Evolutionary conservation across 2,329 filamentous ascomycete species (phyloP), one percentile per base, ranked within the genome.

Genomic region (Plectosphaerella plurivora): DNA sequence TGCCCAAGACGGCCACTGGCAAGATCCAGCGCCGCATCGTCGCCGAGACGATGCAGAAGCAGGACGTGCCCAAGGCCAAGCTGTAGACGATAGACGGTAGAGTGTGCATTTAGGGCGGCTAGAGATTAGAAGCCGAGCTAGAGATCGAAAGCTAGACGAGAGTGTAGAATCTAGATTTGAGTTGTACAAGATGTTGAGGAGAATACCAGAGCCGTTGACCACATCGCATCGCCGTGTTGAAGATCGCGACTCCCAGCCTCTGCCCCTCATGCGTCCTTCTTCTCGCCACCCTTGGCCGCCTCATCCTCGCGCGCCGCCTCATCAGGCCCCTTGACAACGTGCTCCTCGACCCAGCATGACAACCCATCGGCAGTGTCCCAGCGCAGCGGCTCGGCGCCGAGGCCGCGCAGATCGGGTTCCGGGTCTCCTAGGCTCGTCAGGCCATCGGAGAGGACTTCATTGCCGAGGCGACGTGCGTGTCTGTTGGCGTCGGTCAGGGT

Each of bases 1-100:
- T 95, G 84, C 90, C 90, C 57, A 95, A 95, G 79, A 93, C 91
- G 4, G 89, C 90, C n/a, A 95, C 90, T 6, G 90, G 90, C 52
- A 95, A 95, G 77, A 88, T 95, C 54, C 90, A 95, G 72, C 77
- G 90, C 55, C 81, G 89, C 56, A 89, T 92, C 62, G 89, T 95
- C n/a, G 89, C 89, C 14, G 89, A 93, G 69, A 83, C 82, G 28
- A 93, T 95, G 88, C 76, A 86, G 68, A 89, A 89, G 75, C 80
- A 86, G 67, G 83, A 85, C 42, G 57, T 59, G 51, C 68, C 69
- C 51, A 80, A 77, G 67, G 72, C 78, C 14, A 83, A 81, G 70
- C 66, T 83, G 59, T 83, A 78, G 54, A 64, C 45, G 10, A 35
- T 36, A 48, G 16, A 35, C 5, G 15, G 4, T 37, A 48, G 46